Percentiles rank a stretch among this genome's conserved stretches.
These are phyloP conservation scores for Rhododendron kiyosumense DNA, from an alignment of 148 eudicot species.

Conservation along the genomic window DNA sequence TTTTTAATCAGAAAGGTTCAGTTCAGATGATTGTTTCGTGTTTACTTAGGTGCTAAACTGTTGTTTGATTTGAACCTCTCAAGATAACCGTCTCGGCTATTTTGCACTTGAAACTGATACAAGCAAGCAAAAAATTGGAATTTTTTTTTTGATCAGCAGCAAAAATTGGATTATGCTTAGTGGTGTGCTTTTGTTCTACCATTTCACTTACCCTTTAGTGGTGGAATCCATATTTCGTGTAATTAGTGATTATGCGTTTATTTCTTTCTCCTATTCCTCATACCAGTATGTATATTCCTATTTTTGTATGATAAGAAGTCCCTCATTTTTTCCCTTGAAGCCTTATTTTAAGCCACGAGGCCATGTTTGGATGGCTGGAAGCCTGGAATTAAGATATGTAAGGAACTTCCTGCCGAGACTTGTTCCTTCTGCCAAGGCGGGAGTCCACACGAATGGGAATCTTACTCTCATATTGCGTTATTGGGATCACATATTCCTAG, in stretches of 20 bases:
- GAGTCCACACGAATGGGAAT: neutral
- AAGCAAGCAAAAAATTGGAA: neutral
- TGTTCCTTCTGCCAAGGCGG: neutral
- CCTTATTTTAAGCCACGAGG: neutral
- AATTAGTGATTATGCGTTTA: neutral
- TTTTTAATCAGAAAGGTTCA: neutral
- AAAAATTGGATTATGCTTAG: neutral
- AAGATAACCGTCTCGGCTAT: neutral
- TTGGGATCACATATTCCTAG: neutral
- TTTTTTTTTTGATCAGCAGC: no score
- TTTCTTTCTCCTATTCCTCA: neutral
- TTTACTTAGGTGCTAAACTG: neutral
- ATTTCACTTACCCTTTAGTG: neutral
- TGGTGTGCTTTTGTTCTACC: neutral
- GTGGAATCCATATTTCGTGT: neutral
- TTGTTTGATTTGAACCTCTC: neutral
- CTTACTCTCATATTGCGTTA: neutral
- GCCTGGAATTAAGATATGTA: neutral
- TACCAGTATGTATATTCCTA: neutral
- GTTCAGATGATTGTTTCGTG: neutral
- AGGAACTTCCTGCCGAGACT: neutral
- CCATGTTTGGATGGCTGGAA: constrained; percentile 2
- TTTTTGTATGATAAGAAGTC: neutral
- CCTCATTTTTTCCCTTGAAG: neutral
- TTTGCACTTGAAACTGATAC: neutral